Base-by-base conservation (phyloP, 1,284 basidiomycete genomes). In the Sutorius eximius region DNA sequence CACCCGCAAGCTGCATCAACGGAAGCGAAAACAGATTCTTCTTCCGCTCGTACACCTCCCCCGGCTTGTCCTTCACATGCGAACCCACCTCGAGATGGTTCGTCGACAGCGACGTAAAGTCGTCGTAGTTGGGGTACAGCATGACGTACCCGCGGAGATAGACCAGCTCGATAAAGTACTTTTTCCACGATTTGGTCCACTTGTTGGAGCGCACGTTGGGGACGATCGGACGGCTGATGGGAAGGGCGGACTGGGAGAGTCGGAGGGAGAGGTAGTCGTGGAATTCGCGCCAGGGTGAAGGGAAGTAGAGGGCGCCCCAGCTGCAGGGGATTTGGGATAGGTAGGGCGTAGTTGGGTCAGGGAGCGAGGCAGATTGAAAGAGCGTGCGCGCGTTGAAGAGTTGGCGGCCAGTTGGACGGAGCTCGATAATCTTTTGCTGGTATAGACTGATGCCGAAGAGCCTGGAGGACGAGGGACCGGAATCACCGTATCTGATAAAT, bases 271-370 rank as follows among this genome's bases (percentile, higher is more conserved):
- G 81, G 64, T 89, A 93, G 45, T 77, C 72, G 69, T 93, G 89
- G 67, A 93, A 93, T 67, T 90, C 87, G 58, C 82, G 79, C 91
- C 91, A 93, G 61, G 87, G 85, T 60, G 89, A 82, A 3, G 91
- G 91, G 67, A 93, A 93, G 73, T 93, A 93, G 42, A 91, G 77
- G 2, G 89, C 91, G n/a, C 91, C 91, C 91, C 91, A 93, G 69
- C 87, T 91, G 70, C 91, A 93, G 1, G 91, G 91, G 13, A 92
- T 82, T 57, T 89, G 87, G 0, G 89, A 91, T 34, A 92, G 80
- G 68, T 91, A 93, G 0, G 91, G 91, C 0, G 83, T 86, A 5
- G 77, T 71, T 0, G 78, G 71, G 46, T 80, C 61, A 0, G 69
- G 48, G 15, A 82, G 46, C 5, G 73, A 75, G 11, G 74, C 62